phyloP scores from a whole-genome alignment of 177 flowering plant species.

The Tripterygium wilfordii region DNA sequence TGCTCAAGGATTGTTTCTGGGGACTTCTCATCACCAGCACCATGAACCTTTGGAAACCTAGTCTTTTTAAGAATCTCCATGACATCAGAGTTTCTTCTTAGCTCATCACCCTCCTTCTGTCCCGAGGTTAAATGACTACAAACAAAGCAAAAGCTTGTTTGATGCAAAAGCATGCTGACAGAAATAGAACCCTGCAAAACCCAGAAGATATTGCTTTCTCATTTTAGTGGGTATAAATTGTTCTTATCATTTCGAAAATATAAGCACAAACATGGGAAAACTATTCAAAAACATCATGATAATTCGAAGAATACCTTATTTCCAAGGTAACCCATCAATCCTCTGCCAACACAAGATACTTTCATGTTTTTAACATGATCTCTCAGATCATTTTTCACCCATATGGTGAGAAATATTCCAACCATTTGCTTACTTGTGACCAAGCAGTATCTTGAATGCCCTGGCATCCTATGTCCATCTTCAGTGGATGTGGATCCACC shows the following conservation, averaged over 20 bases:
- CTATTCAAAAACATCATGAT: too few species aligned
- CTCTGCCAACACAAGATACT: conserved; percentile 92
- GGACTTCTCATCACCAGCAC: conserved; percentile 55
- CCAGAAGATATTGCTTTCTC: too few species aligned
- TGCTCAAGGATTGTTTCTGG: conserved; percentile 87
- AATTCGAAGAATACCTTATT: conserved; percentile 56
- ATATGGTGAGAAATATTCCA: conserved; percentile 75
- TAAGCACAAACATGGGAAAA: neutral
- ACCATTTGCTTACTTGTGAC: conserved; percentile 95
- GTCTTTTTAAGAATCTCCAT: conserved; percentile 88
- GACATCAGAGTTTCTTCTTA: conserved; percentile 83
- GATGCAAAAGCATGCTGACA: conserved; percentile 80
- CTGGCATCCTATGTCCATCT: conserved; percentile 37
- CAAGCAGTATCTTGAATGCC: conserved; percentile 50
- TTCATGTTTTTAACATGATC: conserved; percentile 72
- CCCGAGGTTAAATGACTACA: conserved; percentile 91
- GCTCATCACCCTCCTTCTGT: conserved; percentile 90
- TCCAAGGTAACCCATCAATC: conserved; percentile 96
- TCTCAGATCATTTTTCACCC: conserved; percentile 75
- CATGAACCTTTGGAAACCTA: conserved; percentile 71
- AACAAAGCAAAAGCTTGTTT: conserved; percentile 88
- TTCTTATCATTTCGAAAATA: neutral
- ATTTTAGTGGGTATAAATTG: too few species aligned
- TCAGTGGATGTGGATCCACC: conserved; percentile 33
- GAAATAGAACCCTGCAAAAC: conserved; percentile 84